Base-by-base conservation (phyloP, 2,329 filamentous ascomycete genomes). In the Cercospora beticola region DNA sequence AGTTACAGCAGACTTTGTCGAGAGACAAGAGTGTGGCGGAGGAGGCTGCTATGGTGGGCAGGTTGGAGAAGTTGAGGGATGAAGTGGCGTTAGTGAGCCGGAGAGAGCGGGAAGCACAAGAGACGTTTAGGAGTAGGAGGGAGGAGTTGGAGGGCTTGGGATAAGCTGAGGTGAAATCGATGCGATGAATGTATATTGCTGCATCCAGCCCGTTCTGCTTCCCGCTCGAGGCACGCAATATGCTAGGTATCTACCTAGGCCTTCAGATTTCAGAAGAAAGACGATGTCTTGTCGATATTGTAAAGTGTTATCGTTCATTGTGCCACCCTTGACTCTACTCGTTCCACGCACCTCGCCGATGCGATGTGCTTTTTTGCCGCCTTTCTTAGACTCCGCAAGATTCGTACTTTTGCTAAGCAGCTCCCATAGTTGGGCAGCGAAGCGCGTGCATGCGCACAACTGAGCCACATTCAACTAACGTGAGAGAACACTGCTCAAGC, bases 51-150 rank as follows among this genome's bases (percentile, higher is more conserved):
- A 86, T 97, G 67, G 83, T 84, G 57, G 86, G 88, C 65, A 86
- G 95, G 31, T 82, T 98, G 63, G 91, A 91, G 73, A 85, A 86
- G 10, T 81, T 97, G 67, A 87, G 93, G 62, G 90, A 92, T n/a
- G 93, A 97, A 79, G 93, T 97, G 23, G 86, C 85, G 6, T 92
- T 92, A 74, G 87, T 98, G 9, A 92, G 89, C 73, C 88, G 88
- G 74, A 85, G 94, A 71, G 94, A 98, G 83, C 86, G 94, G 68
- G 93, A 97, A 81, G 93, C 93, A 6, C 95, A 99, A 81, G 93
- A 97, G 72, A 79, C 90, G 75, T 99, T 95, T 78, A 87, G 92
- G 74, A 83, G 82, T 71, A 87, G 89, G 68, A 92, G 87, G 80
- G 92, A 93, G 58, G 95, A 98, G 83, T 79, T 97, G 63, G 71